Conservation (phyloP, 768 basidiomycete species). For the Leccinum disarticulatum region DNA sequence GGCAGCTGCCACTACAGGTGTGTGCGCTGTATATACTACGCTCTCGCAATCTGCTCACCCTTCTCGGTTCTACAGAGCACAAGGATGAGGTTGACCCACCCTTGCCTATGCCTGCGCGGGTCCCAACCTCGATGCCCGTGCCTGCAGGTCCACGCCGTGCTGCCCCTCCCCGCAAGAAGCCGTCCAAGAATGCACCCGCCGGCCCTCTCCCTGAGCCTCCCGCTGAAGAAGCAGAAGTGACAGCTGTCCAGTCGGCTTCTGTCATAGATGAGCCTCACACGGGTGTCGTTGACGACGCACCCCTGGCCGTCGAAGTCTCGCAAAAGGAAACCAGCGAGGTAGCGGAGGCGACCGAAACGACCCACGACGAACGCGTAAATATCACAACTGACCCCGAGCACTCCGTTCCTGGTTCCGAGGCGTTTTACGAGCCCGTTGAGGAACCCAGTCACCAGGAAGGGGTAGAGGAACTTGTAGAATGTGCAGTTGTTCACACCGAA, state of each 20-base stretch:
- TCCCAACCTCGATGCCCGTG: slow-evolving; percentile 65
- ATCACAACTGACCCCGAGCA: slow-evolving; percentile 1
- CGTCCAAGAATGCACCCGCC: slow-evolving; percentile 50
- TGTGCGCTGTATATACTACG: background rate
- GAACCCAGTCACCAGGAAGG: slow-evolving; percentile 14
- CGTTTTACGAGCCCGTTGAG: slow-evolving; percentile 7
- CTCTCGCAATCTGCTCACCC: slow-evolving; percentile 13
- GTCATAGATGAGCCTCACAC: slow-evolving; percentile 4
- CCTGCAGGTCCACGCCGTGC: slow-evolving; percentile 72
- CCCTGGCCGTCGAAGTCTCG: slow-evolving; percentile 3
- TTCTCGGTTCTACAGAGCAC: slow-evolving; percentile 13
- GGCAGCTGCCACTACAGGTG: slow-evolving; percentile 17
- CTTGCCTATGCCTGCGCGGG: slow-evolving; percentile 35
- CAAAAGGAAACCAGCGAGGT: slow-evolving; percentile 16
- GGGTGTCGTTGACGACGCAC: slow-evolving; percentile 1
- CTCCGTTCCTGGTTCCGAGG: slow-evolving; percentile 1
- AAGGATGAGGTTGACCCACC: slow-evolving; percentile 30
- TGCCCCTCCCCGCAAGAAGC: slow-evolving; percentile 71
- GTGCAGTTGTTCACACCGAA: background rate
- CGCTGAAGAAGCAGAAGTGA: slow-evolving; percentile 11
- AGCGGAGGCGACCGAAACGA: background rate
- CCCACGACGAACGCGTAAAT: background rate
- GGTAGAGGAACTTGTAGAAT: slow-evolving; percentile 15
- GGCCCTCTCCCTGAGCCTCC: slow-evolving; percentile 29
- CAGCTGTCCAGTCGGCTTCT: slow-evolving; percentile 2